Evolutionary conservation across 1,284 basidiomycete species (phyloP).

Genomic region (Trametes hirsuta): DNA sequence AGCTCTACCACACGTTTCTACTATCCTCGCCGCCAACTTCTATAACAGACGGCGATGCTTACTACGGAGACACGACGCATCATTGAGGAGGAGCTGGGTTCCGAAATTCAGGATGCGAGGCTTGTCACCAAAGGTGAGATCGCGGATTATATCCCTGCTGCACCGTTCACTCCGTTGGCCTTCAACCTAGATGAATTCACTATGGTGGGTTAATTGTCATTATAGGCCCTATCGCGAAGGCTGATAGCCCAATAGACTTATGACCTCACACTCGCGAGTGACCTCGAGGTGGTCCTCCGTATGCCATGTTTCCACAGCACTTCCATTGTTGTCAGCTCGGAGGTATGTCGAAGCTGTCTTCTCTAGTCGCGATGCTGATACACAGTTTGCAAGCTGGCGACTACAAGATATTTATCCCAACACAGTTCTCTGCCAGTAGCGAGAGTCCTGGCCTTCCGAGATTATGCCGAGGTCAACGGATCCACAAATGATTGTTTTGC

Average conservation of each 20-base stretch:
- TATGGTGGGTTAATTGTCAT: slow-evolving; percentile 20
- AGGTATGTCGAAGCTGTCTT: slow-evolving; percentile 22
- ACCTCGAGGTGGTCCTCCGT: slow-evolving; percentile 28
- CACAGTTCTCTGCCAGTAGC: slow-evolving; percentile 35
- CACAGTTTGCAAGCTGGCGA: slow-evolving; percentile 30
- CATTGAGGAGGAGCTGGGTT: background rate
- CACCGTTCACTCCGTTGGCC: background rate
- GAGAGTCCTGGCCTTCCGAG: slow-evolving; percentile 25
- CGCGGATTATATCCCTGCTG: background rate
- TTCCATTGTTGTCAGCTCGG: slow-evolving; percentile 32
- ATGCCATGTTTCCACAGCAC: slow-evolving; percentile 25
- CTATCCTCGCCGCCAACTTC: background rate
- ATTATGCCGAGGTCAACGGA: slow-evolving; percentile 3
- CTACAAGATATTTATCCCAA: slow-evolving; percentile 33
- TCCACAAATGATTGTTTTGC: slow-evolving; percentile 26
- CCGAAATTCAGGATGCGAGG: slow-evolving; percentile 1
- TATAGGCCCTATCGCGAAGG: background rate
- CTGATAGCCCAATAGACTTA: slow-evolving; percentile 26
- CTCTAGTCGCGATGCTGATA: background rate
- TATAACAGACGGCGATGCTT: background rate
- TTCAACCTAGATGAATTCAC: slow-evolving; percentile 13
- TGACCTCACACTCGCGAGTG: slow-evolving; percentile 30
- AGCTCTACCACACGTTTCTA: background rate
- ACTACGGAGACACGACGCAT: background rate
- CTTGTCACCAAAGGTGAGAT: slow-evolving; percentile 7